Conservation (phyloP, 306 rosid species). For the Ziziphus jujuba region DNA sequence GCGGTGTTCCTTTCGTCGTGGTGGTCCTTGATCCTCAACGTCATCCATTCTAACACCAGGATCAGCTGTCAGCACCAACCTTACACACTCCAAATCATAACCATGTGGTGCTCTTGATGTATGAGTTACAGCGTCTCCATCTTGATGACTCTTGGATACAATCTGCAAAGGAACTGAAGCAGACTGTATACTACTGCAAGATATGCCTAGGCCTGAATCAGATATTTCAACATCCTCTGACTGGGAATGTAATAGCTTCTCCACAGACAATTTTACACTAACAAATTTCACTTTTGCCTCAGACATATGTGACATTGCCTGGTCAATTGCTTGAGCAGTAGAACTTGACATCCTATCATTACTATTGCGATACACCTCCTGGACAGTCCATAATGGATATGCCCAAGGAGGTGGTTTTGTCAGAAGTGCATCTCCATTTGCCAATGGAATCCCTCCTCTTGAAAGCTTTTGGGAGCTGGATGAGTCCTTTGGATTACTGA, state of each 20-base stretch:
- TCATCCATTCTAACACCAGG: conserved; percentile 88
- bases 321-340: conserved; percentile 96
- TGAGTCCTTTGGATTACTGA: conserved; percentile 78
- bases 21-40: conserved; percentile 72
- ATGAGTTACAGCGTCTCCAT: conserved; percentile 28
- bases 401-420: conserved; percentile 99
- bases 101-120: conserved; percentile 39
- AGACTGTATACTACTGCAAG: conserved; percentile 13
- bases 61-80: conserved; percentile 78
- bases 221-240: conserved; percentile 38
- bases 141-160: conserved; percentile 25
- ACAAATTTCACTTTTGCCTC: conserved; percentile 69
- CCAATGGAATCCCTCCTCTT: conserved; percentile 95
- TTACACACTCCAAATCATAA: conserved; percentile 80
- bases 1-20: conserved; percentile 90
- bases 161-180: conserved; percentile 23
- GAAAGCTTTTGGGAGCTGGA: conserved; percentile 84
- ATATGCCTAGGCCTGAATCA: conserved; percentile 21
- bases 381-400: conserved; percentile 92
- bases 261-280: conserved; percentile 57
- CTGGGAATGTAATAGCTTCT: conserved; percentile 42
- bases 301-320: conserved; percentile 87
- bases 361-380: conserved; percentile 97
- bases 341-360: conserved; percentile 96
- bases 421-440: conserved; percentile 91